phyloP scores from a whole-genome alignment of 176 grass and related monocot species.

The Cenchrus americanus region DNA sequence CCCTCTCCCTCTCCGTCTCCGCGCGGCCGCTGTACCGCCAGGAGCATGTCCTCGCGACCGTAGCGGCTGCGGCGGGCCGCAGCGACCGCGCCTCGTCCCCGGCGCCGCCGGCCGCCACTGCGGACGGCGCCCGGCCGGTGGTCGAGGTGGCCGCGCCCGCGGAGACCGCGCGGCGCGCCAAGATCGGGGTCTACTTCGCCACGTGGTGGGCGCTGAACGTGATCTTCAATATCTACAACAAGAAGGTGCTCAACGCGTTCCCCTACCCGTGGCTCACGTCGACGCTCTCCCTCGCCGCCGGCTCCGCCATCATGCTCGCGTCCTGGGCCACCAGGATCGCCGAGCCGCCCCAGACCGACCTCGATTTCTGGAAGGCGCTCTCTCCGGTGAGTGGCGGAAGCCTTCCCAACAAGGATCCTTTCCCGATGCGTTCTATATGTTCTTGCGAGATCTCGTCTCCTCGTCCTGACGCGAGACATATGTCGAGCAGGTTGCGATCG shows the following conservation, averaged over 20 bases:
- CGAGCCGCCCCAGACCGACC: slow-evolving; percentile 71
- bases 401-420: not conserved
- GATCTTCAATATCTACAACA: slow-evolving; percentile 99
- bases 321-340: slow-evolving; percentile 76
- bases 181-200: slow-evolving; percentile 90
- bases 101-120: slow-evolving; percentile 45
- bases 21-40: slow-evolving; percentile 64
- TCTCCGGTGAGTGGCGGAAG: slow-evolving; percentile 60
- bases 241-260: slow-evolving; percentile 95
- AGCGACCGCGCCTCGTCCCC: slow-evolving; percentile 25
- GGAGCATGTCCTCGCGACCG: slow-evolving; percentile 12
- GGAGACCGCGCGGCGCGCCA: slow-evolving; percentile 37
- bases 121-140: slow-evolving; percentile 40
- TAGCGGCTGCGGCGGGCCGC: slow-evolving; percentile 12
- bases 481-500: slow-evolving; percentile 74
- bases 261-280: slow-evolving; percentile 92
- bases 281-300: slow-evolving; percentile 86
- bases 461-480: slow-evolving; percentile 24
- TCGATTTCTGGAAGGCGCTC: slow-evolving; percentile 87
- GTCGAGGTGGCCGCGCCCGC: slow-evolving; percentile 1
- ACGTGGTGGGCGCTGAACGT: slow-evolving; percentile 98
- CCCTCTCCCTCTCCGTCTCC: slow-evolving; percentile 41
- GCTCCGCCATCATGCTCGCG: slow-evolving; percentile 91
- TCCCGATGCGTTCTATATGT: not conserved
- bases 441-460: not conserved